Conservation (phyloP, 345 rosid genomes). For the Eucalyptus camaldulensis region DNA sequence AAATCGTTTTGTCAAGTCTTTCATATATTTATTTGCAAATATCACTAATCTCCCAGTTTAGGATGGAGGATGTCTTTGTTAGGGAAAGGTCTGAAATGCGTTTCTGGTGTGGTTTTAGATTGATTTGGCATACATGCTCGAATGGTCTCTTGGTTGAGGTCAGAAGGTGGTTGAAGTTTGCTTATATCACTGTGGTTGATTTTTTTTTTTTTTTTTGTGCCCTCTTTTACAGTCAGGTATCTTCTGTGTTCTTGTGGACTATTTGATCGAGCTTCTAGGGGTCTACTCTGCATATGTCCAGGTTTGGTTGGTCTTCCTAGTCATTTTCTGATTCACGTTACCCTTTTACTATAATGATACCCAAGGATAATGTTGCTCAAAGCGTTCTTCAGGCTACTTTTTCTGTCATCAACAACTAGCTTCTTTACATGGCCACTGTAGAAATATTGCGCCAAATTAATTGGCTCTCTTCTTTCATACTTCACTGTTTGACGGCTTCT, state of each 20-base stretch:
- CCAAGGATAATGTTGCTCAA: background rate
- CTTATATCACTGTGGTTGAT: background rate
- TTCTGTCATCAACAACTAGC: background rate
- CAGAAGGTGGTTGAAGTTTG: background rate
- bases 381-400: background rate
- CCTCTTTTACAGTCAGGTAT: constrained; percentile 27
- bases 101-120: background rate
- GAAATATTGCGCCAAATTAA: background rate
- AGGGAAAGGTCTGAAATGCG: background rate
- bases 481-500: background rate
- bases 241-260: constrained; percentile 54
- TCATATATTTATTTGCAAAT: background rate
- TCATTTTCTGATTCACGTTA: background rate
- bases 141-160: background rate
- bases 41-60: background rate
- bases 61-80: background rate
- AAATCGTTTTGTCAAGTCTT: background rate
- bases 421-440: background rate
- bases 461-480: background rate
- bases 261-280: constrained; percentile 32
- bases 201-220: background rate
- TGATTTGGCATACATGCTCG: background rate
- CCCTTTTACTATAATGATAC: background rate
- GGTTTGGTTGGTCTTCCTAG: constrained; percentile 11
- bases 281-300: constrained; percentile 62